Conservation (phyloP, 2,329 filamentous ascomycete species). For the Chaetomiaceae sp. region DNA sequence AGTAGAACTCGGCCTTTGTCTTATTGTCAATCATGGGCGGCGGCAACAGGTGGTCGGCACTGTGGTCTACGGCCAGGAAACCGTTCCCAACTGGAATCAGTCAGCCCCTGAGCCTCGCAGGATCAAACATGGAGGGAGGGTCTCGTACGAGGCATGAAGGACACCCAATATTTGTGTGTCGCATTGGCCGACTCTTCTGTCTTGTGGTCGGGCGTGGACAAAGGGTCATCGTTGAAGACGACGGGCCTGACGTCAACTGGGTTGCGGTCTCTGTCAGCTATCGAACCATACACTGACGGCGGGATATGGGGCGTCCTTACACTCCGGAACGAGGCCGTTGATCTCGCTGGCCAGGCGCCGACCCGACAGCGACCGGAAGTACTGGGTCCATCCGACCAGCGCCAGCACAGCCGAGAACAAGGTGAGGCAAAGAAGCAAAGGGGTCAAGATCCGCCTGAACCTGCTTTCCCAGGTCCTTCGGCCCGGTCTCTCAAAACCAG, state of each 20-base stretch:
- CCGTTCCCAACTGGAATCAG: background rate
- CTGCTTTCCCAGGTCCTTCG: no score
- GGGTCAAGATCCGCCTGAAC: background rate
- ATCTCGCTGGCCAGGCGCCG: conserved; percentile 6
- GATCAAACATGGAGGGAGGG: no score
- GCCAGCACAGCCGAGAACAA: background rate
- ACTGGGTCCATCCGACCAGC: background rate
- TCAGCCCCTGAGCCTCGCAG: background rate
- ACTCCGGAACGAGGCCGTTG: conserved; percentile 12
- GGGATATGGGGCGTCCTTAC: background rate
- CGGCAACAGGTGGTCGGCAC: background rate
- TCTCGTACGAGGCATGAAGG: conserved; percentile 4
- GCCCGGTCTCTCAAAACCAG: background rate
- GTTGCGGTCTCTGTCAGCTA: background rate
- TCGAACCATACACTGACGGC: background rate
- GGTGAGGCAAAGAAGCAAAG: background rate
- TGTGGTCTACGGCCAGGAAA: conserved; percentile 2
- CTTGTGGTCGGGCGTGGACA: conserved; percentile 10
- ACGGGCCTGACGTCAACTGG: conserved; percentile 1
- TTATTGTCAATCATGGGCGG: background rate
- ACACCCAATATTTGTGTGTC: conserved; percentile 5
- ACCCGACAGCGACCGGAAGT: background rate
- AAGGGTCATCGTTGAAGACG: background rate
- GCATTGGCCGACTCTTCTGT: conserved; percentile 9
- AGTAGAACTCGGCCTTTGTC: background rate